phyloP scores from a whole-genome alignment of 495 filamentous ascomycete species.

The Lophiostoma macrostomum region DNA sequence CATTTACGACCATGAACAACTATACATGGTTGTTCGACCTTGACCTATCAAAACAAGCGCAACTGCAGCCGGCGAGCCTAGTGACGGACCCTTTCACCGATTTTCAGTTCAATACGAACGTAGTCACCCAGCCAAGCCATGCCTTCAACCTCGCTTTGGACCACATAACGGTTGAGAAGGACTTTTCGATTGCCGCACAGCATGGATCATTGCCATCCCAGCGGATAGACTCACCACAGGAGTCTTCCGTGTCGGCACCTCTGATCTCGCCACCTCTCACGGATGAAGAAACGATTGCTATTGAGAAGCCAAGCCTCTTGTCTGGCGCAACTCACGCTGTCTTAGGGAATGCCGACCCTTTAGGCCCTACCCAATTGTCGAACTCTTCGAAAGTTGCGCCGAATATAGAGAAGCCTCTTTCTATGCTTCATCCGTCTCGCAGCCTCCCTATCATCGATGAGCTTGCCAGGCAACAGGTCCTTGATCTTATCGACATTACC shows the following conservation, averaged over 20 bases:
- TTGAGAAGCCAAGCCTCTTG: neutral
- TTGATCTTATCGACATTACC: conserved; percentile 46
- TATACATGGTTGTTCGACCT: conserved; percentile 58
- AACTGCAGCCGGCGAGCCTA: conserved; percentile 1
- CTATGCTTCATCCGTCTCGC: conserved; percentile 39
- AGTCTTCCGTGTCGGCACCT: neutral
- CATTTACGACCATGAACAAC: conserved; percentile 54
- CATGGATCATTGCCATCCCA: conserved; percentile 13
- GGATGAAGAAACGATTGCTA: neutral
- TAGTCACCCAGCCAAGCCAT: conserved; percentile 11
- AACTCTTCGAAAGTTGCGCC: neutral
- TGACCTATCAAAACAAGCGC: conserved; percentile 18
- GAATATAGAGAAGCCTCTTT: conserved; percentile 37
- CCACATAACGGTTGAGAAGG: conserved; percentile 8
- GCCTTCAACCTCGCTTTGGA: conserved; percentile 11
- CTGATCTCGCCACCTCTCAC: conserved; percentile 22
- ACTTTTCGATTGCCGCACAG: conserved; percentile 5
- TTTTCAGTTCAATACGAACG: conserved; percentile 14
- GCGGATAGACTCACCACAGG: conserved; percentile 13
- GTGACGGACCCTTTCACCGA: conserved; percentile 8
- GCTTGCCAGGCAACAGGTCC: conserved; percentile 41
- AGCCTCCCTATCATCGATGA: conserved; percentile 42
- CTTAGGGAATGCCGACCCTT: no score
- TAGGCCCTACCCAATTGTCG: neutral
- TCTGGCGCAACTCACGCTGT: neutral